Evolutionary conservation across 2,329 filamentous ascomycete genomes (phyloP), one percentile per base, ranked within the genome.

Genomic region (Chalara sp.): DNA sequence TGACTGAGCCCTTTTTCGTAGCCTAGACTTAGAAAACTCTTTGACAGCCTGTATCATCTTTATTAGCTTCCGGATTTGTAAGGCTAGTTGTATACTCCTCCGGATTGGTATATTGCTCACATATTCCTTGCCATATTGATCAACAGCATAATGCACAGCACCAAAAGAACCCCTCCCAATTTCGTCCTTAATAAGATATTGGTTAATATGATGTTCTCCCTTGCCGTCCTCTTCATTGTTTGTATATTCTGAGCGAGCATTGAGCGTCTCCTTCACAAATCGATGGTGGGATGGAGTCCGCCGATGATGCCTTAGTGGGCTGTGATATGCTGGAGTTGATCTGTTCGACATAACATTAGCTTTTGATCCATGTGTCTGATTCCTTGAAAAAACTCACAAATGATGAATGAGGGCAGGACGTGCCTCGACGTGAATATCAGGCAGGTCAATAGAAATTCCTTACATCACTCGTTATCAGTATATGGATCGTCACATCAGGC

Each of bases 81-180:
- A 46, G 39, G 29, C 4, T 21, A 6, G 10, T 13, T 21, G 7
- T 29, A 41, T 42, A 41, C 3, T 7, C 40, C n/a, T 28, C 40
- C 8, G 11, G 29, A 32, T 6, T 10, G 13, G 32, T 29, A 42
- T 40, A 29, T 12, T 51, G 48, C 86, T 77, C 76, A 95, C 92
- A 79, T 86, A 97, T 87, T 97, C 90, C 47, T 83, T 81, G 41
- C 90, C 92, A 71, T 85, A 93, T 67, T 96, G 90, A 70, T 99
- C 92, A 2, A 82, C 83, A 28, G 90, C 93, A 21, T 92, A 75
- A 70, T 97, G 90, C 11, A 99, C 93, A 8, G 91, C 86, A 6
- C 93, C 93, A 67, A 95, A 99, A 0, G 92, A 97, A 13, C 93
- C 93, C 57, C 90, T 79, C n/a, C 93, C 93, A 61, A 99, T 96